These are phyloP conservation scores for Lachancea sp. DNA, from an alignment of 805 yeast species.

Conservation along the genomic window DNA sequence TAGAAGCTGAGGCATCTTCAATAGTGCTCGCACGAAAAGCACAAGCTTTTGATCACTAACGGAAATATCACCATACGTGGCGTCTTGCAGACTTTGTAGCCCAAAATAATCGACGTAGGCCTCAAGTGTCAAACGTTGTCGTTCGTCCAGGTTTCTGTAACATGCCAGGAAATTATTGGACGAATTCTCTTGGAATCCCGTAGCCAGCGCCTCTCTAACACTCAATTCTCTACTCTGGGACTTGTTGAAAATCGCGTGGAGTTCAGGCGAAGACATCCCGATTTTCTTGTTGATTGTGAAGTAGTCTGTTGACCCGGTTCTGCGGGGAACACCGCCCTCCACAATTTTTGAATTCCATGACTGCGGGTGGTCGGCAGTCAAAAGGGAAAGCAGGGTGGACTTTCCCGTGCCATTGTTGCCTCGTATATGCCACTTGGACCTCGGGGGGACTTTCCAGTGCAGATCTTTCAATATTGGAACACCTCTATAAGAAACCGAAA, in stretches of 20 bases:
- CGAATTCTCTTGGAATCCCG: constrained; percentile 67
- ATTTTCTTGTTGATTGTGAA: constrained; percentile 73
- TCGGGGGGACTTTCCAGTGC: constrained; percentile 57
- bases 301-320: constrained; percentile 68
- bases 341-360: constrained; percentile 77
- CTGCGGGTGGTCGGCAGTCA: constrained; percentile 95
- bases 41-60: constrained; percentile 74
- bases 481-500: constrained; percentile 62
- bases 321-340: constrained; percentile 54
- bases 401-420: constrained; percentile 94
- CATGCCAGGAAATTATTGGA: constrained; percentile 46
- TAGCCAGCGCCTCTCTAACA: constrained; percentile 52
- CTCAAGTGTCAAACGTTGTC: constrained; percentile 32
- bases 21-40: constrained; percentile 67
- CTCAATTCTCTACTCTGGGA: constrained; percentile 35
- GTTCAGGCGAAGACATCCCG: constrained; percentile 87
- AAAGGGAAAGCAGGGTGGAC: constrained; percentile 74
- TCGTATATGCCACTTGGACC: constrained; percentile 81
- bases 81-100: constrained; percentile 34
- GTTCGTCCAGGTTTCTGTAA: constrained; percentile 29
- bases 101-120: constrained; percentile 43
- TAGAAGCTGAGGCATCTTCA: constrained; percentile 70
- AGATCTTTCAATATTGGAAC: constrained; percentile 53
- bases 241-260: constrained; percentile 78
- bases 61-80: constrained; percentile 46